These are phyloP conservation scores for Penicillium sp. DNA, from an alignment of 2,329 filamentous ascomycete genomes.

Conservation along the genomic window DNA sequence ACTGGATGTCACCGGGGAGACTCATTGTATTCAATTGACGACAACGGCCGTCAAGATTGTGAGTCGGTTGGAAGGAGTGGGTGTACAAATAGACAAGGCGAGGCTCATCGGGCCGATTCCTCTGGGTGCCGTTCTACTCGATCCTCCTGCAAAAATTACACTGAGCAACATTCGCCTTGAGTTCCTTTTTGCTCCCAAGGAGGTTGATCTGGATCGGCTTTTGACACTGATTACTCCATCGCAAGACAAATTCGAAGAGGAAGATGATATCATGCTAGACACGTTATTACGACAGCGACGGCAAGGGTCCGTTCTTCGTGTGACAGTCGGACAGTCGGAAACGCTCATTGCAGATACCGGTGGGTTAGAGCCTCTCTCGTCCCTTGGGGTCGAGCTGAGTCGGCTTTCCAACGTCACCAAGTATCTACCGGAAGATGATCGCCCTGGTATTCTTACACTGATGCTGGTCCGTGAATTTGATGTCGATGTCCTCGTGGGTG, in stretches of 20 bases:
- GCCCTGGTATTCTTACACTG: constrained; percentile 79
- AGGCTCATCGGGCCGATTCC: constrained; percentile 68
- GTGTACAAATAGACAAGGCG: constrained; percentile 71
- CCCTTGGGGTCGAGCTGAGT: constrained; percentile 71
- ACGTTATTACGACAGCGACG: constrained; percentile 80
- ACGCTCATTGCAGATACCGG: constrained; percentile 60
- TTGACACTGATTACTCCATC: constrained; percentile 86
- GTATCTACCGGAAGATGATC: constrained; percentile 92
- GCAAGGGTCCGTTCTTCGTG: constrained; percentile 76
- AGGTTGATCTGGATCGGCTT: constrained; percentile 75
- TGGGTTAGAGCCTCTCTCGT: constrained; percentile 64
- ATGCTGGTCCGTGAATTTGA: constrained; percentile 62
- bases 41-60: constrained; percentile 80
- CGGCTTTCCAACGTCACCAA: constrained; percentile 85
- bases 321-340: constrained; percentile 63
- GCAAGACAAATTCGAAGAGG: constrained; percentile 80
- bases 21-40: constrained; percentile 69
- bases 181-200: constrained; percentile 68
- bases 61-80: constrained; percentile 67
- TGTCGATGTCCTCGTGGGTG: constrained; percentile 60
- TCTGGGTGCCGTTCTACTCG: constrained; percentile 41
- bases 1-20: constrained; percentile 72
- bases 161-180: constrained; percentile 66
- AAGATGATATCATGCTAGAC: constrained; percentile 93
- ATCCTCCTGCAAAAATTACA: constrained; percentile 59